These are phyloP conservation scores for Geranium brycei DNA, from an alignment of 345 rosid genomes.

Conservation along the genomic window DNA sequence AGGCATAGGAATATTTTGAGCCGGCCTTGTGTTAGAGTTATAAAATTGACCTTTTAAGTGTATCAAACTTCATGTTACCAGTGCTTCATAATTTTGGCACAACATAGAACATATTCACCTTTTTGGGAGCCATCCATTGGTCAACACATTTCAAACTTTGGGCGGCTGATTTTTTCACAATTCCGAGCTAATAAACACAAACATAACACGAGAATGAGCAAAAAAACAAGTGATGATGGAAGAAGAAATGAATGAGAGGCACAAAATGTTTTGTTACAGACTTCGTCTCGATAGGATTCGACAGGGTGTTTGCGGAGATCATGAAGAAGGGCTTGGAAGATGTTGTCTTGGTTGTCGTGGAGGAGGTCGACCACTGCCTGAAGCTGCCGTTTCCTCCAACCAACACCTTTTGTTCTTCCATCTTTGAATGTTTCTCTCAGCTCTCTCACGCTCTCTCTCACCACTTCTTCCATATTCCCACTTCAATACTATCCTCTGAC, in stretches of 20 bases:
- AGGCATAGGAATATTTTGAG: too few relatives aligned
- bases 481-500: too few relatives aligned
- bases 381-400: slow-evolving; percentile 74
- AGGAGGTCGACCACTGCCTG: slow-evolving; percentile 38
- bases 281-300: slow-evolving; percentile 76
- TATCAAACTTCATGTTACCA: too few relatives aligned
- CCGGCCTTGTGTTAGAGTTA: too few relatives aligned
- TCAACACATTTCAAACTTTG: slow-evolving; percentile 38
- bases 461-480: not conserved
- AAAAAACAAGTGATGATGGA: not conserved
- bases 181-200: slow-evolving; percentile 33
- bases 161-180: slow-evolving; percentile 44
- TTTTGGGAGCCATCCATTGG: slow-evolving; percentile 63
- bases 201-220: not conserved
- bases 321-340: slow-evolving; percentile 38
- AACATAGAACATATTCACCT: slow-evolving; percentile 26
- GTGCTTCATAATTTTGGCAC: too few relatives aligned
- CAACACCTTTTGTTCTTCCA: slow-evolving; percentile 44
- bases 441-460: slow-evolving; percentile 18
- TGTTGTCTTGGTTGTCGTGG: slow-evolving; percentile 38
- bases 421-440: slow-evolving; percentile 40
- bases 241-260: too few relatives aligned
- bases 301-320: slow-evolving; percentile 78
- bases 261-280: too few relatives aligned
- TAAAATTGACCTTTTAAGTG: too few relatives aligned